phyloP scores from a whole-genome alignment of 495 filamentous ascomycete genomes.

The Xylaria grammica region DNA sequence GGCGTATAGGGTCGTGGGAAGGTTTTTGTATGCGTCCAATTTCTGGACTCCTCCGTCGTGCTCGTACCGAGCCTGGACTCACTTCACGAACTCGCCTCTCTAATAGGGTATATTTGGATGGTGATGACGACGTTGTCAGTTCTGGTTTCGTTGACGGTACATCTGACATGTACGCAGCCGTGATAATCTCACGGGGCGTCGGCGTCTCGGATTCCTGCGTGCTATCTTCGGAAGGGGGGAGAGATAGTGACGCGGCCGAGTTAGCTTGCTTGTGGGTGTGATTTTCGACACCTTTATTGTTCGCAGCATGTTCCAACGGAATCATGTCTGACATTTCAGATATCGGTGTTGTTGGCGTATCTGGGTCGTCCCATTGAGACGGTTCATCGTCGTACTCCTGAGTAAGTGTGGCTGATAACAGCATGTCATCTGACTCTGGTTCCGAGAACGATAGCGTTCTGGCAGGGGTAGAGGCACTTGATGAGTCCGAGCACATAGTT shows the following conservation, averaged over 20 bases:
- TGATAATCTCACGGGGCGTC: conserved; percentile 42
- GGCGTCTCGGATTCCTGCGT: conserved; percentile 43
- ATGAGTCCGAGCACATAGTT: conserved; percentile 53
- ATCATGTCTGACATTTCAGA: conserved; percentile 41
- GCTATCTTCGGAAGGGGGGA: conserved; percentile 17
- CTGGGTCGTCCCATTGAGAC: conserved; percentile 39
- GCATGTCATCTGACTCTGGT: conserved; percentile 44
- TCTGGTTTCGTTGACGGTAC: conserved; percentile 9
- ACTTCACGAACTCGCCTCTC: conserved; percentile 27
- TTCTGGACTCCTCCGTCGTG: conserved; percentile 44
- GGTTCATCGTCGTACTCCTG: conserved; percentile 38
- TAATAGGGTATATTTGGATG: conserved; percentile 31
- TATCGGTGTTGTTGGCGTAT: conserved; percentile 41
- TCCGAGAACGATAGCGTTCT: conserved; percentile 53
- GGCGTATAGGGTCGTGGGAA: conserved; percentile 37
- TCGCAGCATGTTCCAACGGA: conserved; percentile 26
- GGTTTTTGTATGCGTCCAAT: conserved; percentile 49
- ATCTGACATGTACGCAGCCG: conserved; percentile 37
- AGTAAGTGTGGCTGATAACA: conserved; percentile 29
- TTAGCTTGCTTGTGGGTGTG: conserved; percentile 23
- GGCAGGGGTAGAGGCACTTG: conserved; percentile 45
- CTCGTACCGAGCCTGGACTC: conserved; percentile 37
- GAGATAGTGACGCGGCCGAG: conserved; percentile 8
- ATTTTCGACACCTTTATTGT: conserved; percentile 20
- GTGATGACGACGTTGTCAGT: conserved; percentile 26